phyloP scores from a whole-genome alignment of 352 stramenopile genomes.

The Plasmopara viticola region DNA sequence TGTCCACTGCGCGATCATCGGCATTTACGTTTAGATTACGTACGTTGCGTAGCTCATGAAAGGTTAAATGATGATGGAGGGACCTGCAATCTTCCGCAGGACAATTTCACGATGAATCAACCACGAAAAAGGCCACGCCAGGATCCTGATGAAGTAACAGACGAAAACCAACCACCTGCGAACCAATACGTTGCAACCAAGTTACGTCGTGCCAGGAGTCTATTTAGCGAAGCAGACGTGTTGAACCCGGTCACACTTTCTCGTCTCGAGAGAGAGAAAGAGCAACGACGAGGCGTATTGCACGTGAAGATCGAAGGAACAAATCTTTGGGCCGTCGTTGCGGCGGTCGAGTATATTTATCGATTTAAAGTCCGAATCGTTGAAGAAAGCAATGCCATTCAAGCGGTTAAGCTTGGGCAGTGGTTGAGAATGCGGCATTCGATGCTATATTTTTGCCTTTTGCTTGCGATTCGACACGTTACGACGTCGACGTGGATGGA shows the following conservation, averaged over 20 bases:
- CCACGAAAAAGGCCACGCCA: constrained; percentile 19
- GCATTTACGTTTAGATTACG: constrained; percentile 13
- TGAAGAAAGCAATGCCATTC: constrained; percentile 23
- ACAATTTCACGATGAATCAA: constrained; percentile 8
- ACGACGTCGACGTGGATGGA: constrained; percentile 43
- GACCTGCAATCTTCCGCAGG: neutral
- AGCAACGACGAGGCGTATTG: constrained; percentile 15
- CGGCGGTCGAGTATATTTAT: constrained; percentile 55
- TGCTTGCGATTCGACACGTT: constrained; percentile 22
- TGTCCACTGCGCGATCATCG: constrained; percentile 14
- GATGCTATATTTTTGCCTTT: constrained; percentile 42
- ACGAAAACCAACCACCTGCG: constrained; percentile 11
- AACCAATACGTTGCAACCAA: constrained; percentile 5
- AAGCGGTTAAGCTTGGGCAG: constrained; percentile 36
- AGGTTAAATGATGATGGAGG: constrained; percentile 1
- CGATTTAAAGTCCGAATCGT: constrained; percentile 31
- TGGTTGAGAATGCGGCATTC: constrained; percentile 35
- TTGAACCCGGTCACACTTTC: neutral
- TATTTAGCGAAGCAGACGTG: constrained; percentile 16
- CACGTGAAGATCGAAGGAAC: constrained; percentile 40
- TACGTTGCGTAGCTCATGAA: constrained; percentile 13
- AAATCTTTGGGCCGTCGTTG: constrained; percentile 36
- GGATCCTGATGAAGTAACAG: constrained; percentile 1
- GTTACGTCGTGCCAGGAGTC: constrained; percentile 12
- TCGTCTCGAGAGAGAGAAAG: neutral